Evolutionary conservation across 805 yeast genomes (phyloP).

Genomic region (Danielia oregonensis): DNA sequence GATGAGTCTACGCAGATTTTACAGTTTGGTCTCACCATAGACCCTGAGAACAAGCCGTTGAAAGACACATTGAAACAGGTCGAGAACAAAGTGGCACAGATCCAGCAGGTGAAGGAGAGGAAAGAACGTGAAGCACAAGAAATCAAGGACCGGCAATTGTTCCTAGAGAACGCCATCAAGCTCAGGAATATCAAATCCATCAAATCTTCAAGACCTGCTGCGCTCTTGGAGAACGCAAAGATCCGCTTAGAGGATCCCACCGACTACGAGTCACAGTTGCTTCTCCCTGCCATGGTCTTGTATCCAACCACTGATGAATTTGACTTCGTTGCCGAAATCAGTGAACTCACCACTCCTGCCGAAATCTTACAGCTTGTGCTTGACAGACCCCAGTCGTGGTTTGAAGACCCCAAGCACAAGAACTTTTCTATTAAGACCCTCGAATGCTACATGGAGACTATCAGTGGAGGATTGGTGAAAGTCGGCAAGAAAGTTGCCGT

Average conservation of each 20-base stretch:
- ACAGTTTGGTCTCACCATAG: slow-evolving; percentile 61
- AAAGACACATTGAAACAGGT: slow-evolving; percentile 42
- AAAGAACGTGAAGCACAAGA: slow-evolving; percentile 38
- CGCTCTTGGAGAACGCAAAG: slow-evolving; percentile 47
- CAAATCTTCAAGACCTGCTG: slow-evolving; percentile 52
- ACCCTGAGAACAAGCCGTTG: slow-evolving; percentile 56
- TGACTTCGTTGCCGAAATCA: slow-evolving; percentile 71
- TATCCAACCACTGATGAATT: slow-evolving; percentile 84
- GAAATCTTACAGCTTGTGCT: slow-evolving; percentile 58
- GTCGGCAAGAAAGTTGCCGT: slow-evolving; percentile 74
- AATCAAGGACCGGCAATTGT: slow-evolving; percentile 37
- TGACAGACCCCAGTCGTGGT: slow-evolving; percentile 68
- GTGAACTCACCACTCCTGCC: slow-evolving; percentile 65
- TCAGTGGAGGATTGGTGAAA: slow-evolving; percentile 78
- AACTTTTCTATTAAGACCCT: slow-evolving; percentile 58
- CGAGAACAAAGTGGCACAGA: slow-evolving; percentile 26
- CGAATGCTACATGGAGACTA: slow-evolving; percentile 79
- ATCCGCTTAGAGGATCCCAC: slow-evolving; percentile 57
- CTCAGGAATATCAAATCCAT: slow-evolving; percentile 54
- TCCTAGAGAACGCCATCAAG: slow-evolving; percentile 56
- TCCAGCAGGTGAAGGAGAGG: slow-evolving; percentile 26
- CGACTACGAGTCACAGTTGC: slow-evolving; percentile 72
- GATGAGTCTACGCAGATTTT: slow-evolving; percentile 72
- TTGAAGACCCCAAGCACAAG: slow-evolving; percentile 55
- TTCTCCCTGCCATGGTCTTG: slow-evolving; percentile 75